A percentile compares a stretch with the other conserved stretches of the same genome.
Conservation (phyloP, 345 rosid species). For the Dipteronia dyeriana region DNA sequence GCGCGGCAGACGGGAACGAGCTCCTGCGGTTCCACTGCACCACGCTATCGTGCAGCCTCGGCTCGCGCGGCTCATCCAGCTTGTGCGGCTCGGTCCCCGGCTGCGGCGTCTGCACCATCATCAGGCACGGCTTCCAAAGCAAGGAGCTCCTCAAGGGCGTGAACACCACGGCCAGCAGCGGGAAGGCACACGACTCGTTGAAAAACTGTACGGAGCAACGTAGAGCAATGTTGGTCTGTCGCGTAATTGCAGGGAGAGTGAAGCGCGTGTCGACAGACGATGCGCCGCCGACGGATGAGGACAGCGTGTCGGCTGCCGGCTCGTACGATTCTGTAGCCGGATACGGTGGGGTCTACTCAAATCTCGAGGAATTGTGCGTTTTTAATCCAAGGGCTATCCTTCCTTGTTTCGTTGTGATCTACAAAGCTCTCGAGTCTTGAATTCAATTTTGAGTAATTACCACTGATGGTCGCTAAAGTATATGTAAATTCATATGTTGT, state of each 20-base stretch:
- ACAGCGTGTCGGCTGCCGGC: slow-evolving; percentile 34
- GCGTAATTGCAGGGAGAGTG: slow-evolving; percentile 93
- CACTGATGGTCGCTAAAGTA: too few relatives aligned
- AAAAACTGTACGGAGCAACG: slow-evolving; percentile 52
- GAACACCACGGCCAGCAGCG: slow-evolving; percentile 91
- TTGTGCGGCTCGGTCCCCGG: slow-evolving; percentile 79
- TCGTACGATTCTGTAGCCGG: slow-evolving; percentile 82
- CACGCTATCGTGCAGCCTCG: slow-evolving; percentile 71
- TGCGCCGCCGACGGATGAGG: slow-evolving; percentile 34
- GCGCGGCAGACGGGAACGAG: slow-evolving; percentile 98
- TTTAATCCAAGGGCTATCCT: slow-evolving; percentile 87
- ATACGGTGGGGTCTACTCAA: slow-evolving; percentile 65
- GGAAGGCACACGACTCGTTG: slow-evolving; percentile 86
- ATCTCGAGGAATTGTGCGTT: slow-evolving; percentile 78
- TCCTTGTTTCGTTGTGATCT: slow-evolving; percentile 94
- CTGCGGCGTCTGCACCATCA: slow-evolving; percentile 88
- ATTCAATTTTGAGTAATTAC: not conserved
- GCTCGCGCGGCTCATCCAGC: slow-evolving; percentile 73
- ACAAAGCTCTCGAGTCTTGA: slow-evolving; percentile 49
- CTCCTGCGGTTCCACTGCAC: slow-evolving; percentile 91
- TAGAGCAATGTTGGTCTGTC: slow-evolving; percentile 93
- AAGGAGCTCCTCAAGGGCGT: slow-evolving; percentile 45
- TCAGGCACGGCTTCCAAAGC: slow-evolving; percentile 74
- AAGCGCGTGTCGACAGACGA: slow-evolving; percentile 47
- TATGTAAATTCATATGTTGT: too few relatives aligned